Evolutionary conservation across 2,329 filamentous ascomycete species (phyloP).

Genomic region (Claviceps capensis): DNA sequence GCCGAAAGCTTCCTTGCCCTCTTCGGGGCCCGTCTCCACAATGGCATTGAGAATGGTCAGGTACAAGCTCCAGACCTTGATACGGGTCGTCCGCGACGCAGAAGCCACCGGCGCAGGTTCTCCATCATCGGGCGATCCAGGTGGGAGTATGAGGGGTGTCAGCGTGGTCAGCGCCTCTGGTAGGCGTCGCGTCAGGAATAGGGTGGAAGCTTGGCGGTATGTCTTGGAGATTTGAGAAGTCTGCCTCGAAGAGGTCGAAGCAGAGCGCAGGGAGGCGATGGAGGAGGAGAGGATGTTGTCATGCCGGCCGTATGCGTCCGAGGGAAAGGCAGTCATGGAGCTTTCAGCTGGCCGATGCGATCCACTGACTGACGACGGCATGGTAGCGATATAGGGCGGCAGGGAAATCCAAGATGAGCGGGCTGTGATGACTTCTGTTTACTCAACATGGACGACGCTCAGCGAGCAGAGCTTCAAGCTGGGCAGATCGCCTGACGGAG

Average conservation of each 20-base stretch:
- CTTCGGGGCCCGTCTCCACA: constrained; percentile 74
- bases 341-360: constrained; percentile 31
- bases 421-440: not conserved
- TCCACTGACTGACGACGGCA: constrained; percentile 32
- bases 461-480: not conserved
- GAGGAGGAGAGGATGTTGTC: constrained; percentile 48
- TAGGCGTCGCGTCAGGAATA: constrained; percentile 87
- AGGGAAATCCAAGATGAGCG: not conserved
- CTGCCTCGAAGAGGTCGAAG: constrained; percentile 45
- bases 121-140: constrained; percentile 32
- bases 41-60: constrained; percentile 86
- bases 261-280: constrained; percentile 54
- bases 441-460: not conserved
- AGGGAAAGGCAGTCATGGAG: constrained; percentile 22
- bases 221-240: constrained; percentile 73
- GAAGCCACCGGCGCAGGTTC: constrained; percentile 61
- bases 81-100: constrained; percentile 67
- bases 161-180: constrained; percentile 81
- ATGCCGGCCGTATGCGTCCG: constrained; percentile 27
- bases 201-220: constrained; percentile 84
- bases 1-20: constrained; percentile 81
- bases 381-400: constrained; percentile 9
- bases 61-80: constrained; percentile 97
- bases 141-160: constrained; percentile 61
- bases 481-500: not conserved